Evolutionary conservation across 2,329 filamentous ascomycete genomes (phyloP).

Genomic region (Hymenoscyphus infarciens): DNA sequence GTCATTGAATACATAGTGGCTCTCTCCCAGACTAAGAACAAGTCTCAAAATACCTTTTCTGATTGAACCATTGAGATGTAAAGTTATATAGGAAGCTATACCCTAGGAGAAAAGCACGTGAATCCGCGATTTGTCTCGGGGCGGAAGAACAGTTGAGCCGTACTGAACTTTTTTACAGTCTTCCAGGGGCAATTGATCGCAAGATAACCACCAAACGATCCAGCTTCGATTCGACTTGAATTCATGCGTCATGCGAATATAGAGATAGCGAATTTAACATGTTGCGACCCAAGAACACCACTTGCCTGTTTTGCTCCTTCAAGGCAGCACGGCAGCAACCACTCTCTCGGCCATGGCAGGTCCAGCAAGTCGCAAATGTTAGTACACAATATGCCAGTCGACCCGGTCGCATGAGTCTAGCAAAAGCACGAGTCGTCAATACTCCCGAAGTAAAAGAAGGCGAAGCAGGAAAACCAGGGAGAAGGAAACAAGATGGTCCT

Average conservation of each 20-base stretch:
- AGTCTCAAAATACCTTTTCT: not conserved
- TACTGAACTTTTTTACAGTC: not conserved
- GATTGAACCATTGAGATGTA: not conserved
- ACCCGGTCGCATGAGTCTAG: constrained; percentile 30
- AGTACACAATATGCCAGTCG: constrained; percentile 25
- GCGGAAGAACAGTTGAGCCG: not conserved
- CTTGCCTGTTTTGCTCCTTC: constrained; percentile 32
- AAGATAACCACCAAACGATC: not conserved
- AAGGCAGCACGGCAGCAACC: constrained; percentile 18
- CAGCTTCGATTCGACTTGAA: not conserved
- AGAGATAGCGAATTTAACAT: constrained; percentile 18
- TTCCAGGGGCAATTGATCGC: not conserved
- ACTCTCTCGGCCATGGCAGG: constrained; percentile 21
- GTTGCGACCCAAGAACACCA: constrained; percentile 28
- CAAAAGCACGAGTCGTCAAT: constrained; percentile 25
- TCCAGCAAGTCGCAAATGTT: constrained; percentile 29
- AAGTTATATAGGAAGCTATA: too few species aligned
- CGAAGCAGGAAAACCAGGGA: constrained; percentile 30
- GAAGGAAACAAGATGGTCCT: constrained; percentile 46
- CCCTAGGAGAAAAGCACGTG: not conserved
- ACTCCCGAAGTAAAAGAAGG: constrained; percentile 13
- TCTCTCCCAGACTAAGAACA: too few species aligned
- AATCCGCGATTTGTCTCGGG: not conserved
- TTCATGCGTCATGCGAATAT: constrained; percentile 14
- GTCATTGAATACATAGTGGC: too few species aligned